These are phyloP conservation scores for Colletotrichum euphorbiae DNA, from an alignment of 2,329 filamentous ascomycete species.

Conservation along the genomic window DNA sequence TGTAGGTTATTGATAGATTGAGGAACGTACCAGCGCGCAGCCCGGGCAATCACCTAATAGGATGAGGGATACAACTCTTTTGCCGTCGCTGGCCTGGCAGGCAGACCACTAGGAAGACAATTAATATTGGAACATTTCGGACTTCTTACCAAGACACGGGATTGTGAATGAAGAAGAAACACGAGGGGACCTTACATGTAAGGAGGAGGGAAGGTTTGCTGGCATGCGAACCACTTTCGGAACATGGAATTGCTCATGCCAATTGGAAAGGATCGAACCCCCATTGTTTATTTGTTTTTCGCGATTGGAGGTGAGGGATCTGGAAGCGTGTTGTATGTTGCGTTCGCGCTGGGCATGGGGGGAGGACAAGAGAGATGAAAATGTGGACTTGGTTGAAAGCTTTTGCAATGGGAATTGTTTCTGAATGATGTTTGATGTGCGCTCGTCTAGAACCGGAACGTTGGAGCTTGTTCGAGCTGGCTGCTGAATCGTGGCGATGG, in stretches of 20 bases:
- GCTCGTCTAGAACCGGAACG: slow-evolving; percentile 28
- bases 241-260: slow-evolving; percentile 8
- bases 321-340: neutral
- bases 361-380: slow-evolving; percentile 3
- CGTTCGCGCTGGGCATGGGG: neutral
- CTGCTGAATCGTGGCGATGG: slow-evolving; percentile 37
- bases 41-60: too few species aligned
- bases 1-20: neutral
- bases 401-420: slow-evolving; percentile 26
- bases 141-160: neutral
- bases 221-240: slow-evolving; percentile 11
- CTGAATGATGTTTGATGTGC: slow-evolving; percentile 38
- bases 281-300: slow-evolving; percentile 19
- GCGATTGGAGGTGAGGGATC: neutral
- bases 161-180: slow-evolving; percentile 4
- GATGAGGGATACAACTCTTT: too few species aligned
- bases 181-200: neutral
- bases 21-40: too few species aligned
- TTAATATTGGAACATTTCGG: too few species aligned
- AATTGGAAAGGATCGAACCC: neutral
- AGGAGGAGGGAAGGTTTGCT: neutral
- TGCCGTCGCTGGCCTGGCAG: too few species aligned
- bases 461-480: slow-evolving; percentile 22
- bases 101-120: too few species aligned
- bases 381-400: slow-evolving; percentile 15